A percentile compares a stretch with the other conserved stretches of the same genome.
phyloP scores from a whole-genome alignment of 495 filamentous ascomycete genomes.

The Aspergillus sparsus region DNA sequence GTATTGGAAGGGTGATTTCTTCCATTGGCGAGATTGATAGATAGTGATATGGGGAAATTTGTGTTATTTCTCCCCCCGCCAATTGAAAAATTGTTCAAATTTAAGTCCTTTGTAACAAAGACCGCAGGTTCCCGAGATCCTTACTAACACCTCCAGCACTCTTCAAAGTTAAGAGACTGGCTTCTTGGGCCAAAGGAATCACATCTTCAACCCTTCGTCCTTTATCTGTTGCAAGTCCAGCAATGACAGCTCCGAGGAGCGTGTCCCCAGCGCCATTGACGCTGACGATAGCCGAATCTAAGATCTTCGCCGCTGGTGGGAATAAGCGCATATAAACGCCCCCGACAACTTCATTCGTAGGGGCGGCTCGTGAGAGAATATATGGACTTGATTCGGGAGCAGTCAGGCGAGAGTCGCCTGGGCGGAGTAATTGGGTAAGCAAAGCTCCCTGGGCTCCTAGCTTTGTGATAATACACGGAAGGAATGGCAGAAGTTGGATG shows the following conservation, averaged over 20 bases:
- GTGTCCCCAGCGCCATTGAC: constrained; percentile 97
- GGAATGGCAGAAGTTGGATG: constrained; percentile 83
- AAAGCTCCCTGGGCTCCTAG: constrained; percentile 79
- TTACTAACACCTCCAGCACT: constrained; percentile 69
- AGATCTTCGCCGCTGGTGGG: constrained; percentile 63
- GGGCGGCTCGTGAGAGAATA: constrained; percentile 60
- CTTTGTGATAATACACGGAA: constrained; percentile 82
- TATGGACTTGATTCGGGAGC: constrained; percentile 62
- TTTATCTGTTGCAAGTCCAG: constrained; percentile 54
- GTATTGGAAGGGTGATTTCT: constrained; percentile 2
- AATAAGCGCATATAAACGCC: constrained; percentile 86
- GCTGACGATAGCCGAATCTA: constrained; percentile 65
- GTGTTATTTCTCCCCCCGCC: no score
- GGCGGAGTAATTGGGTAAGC: constrained; percentile 65
- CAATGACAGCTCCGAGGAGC: constrained; percentile 77
- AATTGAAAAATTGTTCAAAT: background rate
- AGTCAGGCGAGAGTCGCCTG: constrained; percentile 63
- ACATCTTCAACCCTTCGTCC: constrained; percentile 39
- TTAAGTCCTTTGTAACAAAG: background rate
- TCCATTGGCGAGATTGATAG: background rate
- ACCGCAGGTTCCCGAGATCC: constrained; percentile 24
- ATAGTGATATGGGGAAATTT: no score
- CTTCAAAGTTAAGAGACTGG: constrained; percentile 72
- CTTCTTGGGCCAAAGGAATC: constrained; percentile 63
- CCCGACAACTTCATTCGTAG: constrained; percentile 58